Percentiles rank a stretch among this genome's conserved stretches.
phyloP scores from a whole-genome alignment of 2,329 filamentous ascomycete genomes.

The Monosporascus cannonballus region DNA sequence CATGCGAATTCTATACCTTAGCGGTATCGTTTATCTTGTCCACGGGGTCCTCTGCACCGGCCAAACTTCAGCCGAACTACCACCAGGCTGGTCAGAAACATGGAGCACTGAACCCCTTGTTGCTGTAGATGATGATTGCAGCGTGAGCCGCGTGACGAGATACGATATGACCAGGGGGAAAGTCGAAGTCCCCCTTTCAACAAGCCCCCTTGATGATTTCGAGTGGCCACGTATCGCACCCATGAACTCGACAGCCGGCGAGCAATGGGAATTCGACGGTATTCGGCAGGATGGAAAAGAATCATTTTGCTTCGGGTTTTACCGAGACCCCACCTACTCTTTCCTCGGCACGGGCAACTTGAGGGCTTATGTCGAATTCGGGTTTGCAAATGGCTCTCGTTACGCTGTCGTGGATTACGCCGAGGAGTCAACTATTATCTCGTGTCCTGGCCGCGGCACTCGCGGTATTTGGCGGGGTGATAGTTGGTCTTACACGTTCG shows the following conservation, averaged over 20 bases:
- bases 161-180: conserved; percentile 2
- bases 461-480: conserved; percentile 4
- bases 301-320: conserved; percentile 22
- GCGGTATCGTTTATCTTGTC: too few species aligned
- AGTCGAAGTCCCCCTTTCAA: conserved; percentile 4
- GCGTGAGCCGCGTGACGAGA: neutral
- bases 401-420: conserved; percentile 19
- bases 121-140: neutral
- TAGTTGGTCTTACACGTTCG: conserved; percentile 9
- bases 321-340: conserved; percentile 23
- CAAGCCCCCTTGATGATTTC: conserved; percentile 4
- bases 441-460: conserved; percentile 6
- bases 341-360: conserved; percentile 22
- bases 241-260: conserved; percentile 19
- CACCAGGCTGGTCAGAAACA: neutral
- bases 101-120: neutral
- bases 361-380: conserved; percentile 18
- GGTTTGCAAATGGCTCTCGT: conserved; percentile 13
- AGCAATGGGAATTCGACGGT: conserved; percentile 28
- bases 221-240: conserved; percentile 14
- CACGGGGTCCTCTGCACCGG: too few species aligned
- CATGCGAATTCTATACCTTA: too few species aligned
- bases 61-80: too few species aligned
- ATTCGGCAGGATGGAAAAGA: conserved; percentile 15
- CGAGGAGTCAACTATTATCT: conserved; percentile 13